Evolutionary conservation across 1,284 basidiomycete species (phyloP).

Genomic region (Trichosporon ovoides): DNA sequence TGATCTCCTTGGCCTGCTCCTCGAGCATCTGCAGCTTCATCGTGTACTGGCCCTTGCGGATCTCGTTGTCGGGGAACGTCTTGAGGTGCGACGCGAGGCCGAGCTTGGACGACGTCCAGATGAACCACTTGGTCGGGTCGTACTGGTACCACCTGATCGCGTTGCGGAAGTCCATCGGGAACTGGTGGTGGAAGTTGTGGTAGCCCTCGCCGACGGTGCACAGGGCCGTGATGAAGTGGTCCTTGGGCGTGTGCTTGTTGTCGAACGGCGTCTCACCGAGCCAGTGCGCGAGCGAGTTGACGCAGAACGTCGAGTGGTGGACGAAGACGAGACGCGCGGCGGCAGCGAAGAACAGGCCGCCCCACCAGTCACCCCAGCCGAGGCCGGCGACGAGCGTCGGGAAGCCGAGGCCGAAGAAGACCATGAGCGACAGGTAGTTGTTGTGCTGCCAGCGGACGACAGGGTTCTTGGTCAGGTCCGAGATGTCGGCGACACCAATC

Average conservation of each 20-base stretch:
- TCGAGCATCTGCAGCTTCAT: constrained; percentile 84
- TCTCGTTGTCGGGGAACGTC: constrained; percentile 89
- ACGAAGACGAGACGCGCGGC: constrained; percentile 76
- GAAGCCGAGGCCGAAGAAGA: constrained; percentile 67
- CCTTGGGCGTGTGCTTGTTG: constrained; percentile 88
- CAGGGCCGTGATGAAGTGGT: constrained; percentile 80
- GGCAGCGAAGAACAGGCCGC: constrained; percentile 82
- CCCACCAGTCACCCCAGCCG: constrained; percentile 75
- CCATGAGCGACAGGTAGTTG: constrained; percentile 64
- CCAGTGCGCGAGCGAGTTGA: constrained; percentile 93
- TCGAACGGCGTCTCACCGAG: constrained; percentile 86
- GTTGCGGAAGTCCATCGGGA: constrained; percentile 91
- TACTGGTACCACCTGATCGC: constrained; percentile 91
- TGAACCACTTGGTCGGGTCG: constrained; percentile 76
- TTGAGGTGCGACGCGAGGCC: constrained; percentile 83
- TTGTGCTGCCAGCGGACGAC: constrained; percentile 84
- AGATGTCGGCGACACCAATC: constrained; percentile 82
- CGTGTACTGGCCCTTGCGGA: constrained; percentile 82
- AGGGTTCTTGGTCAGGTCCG: constrained; percentile 69
- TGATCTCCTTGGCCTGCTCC: constrained; percentile 62
- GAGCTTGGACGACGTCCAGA: constrained; percentile 59
- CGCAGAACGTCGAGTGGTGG: constrained; percentile 91
- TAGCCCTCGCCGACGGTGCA: constrained; percentile 89
- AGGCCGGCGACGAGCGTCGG: constrained; percentile 73
- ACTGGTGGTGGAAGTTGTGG: constrained; percentile 93